phyloP scores from a whole-genome alignment of 73 alveolate species.

The Urostyla sp. region DNA sequence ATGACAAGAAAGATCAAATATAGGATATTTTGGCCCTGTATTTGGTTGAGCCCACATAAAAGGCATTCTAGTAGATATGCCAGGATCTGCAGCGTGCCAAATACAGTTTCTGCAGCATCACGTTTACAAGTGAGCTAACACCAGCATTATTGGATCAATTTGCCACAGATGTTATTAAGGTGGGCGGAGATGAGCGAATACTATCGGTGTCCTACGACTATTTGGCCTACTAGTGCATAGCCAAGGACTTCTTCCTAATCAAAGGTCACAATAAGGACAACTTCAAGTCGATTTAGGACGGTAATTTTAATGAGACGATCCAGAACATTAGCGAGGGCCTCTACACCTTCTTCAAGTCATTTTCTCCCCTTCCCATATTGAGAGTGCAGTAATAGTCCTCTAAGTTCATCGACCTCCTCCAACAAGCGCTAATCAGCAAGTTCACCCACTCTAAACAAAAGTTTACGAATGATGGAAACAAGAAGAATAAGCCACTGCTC shows the following conservation, averaged over 20 bases:
- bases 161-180: slow-evolving; percentile 55
- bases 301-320: no score
- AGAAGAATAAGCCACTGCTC: slow-evolving; percentile 52
- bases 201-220: no score
- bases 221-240: slow-evolving; percentile 22
- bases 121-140: slow-evolving; percentile 32
- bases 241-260: no score
- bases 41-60: slow-evolving; percentile 52
- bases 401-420: no score
- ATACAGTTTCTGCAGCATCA: slow-evolving; percentile 58
- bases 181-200: no score
- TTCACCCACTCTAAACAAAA: not conserved
- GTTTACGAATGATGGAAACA: not conserved
- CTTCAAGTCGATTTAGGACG: no score
- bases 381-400: no score
- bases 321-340: slow-evolving; percentile 48
- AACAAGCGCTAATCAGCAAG: not conserved
- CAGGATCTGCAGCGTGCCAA: slow-evolving; percentile 38
- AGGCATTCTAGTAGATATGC: slow-evolving; percentile 26
- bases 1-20: slow-evolving; percentile 45
- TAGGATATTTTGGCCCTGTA: slow-evolving; percentile 59
- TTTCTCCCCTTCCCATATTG: no score
- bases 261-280: no score
- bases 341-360: slow-evolving; percentile 24
- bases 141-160: slow-evolving; percentile 42